Percentiles rank a stretch among this genome's conserved stretches.
These are phyloP conservation scores for Colletotrichum cordylinicola DNA, from an alignment of 2,329 filamentous ascomycete species.

Conservation along the genomic window DNA sequence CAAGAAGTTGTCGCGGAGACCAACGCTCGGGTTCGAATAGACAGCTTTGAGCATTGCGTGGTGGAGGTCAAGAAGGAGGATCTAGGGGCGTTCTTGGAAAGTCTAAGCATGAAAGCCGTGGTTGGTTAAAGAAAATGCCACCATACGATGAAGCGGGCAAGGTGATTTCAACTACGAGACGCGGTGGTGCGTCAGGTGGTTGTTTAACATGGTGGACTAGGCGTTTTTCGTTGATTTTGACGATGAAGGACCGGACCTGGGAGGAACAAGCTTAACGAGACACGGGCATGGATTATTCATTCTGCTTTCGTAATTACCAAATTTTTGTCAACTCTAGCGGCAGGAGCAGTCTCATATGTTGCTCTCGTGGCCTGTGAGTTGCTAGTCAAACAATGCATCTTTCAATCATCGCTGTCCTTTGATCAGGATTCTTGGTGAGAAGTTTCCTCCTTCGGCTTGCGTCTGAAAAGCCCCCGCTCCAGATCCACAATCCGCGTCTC, in stretches of 20 bases:
- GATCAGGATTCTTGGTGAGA: background rate
- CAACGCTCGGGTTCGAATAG: constrained; percentile 85
- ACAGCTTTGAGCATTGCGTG: constrained; percentile 97
- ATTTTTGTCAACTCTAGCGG: background rate
- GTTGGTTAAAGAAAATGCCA: constrained; percentile 53
- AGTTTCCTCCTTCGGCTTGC: background rate
- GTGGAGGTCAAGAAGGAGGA: constrained; percentile 99
- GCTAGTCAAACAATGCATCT: background rate
- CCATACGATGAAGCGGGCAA: background rate
- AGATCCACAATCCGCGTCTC: background rate
- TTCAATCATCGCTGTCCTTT: background rate
- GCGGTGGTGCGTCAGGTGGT: background rate
- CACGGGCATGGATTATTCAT: background rate
- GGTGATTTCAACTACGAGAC: background rate
- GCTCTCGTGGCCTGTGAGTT: background rate
- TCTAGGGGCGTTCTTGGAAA: constrained; percentile 87
- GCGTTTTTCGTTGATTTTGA: background rate
- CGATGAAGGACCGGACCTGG: background rate
- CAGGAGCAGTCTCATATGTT: background rate
- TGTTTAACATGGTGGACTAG: background rate
- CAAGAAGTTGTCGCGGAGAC: constrained; percentile 94
- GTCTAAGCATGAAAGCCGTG: constrained; percentile 88
- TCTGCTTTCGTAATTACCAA: constrained; percentile 3
- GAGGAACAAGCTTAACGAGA: constrained; percentile 6
- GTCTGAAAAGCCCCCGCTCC: background rate